These are phyloP conservation scores for Zalaria sp. DNA, from an alignment of 2,329 filamentous ascomycete species.

Conservation along the genomic window DNA sequence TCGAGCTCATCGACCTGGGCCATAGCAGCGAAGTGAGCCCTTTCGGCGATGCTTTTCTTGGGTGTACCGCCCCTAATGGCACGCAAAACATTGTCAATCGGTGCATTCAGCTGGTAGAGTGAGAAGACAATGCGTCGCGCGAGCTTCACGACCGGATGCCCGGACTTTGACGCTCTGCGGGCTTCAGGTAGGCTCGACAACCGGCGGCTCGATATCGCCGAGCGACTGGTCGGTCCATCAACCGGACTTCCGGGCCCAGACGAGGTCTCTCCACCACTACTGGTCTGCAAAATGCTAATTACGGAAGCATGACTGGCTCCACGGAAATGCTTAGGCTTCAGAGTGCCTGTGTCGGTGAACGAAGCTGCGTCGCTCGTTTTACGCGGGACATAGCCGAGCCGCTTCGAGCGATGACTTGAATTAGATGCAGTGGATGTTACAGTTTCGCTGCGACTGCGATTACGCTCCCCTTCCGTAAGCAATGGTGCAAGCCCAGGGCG, in stretches of 20 bases:
- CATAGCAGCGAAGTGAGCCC: constrained; percentile 33
- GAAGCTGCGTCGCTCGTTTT: constrained; percentile 33
- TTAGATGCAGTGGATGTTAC: constrained; percentile 25
- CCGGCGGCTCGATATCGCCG: constrained; percentile 4
- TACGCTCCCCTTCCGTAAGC: constrained; percentile 54
- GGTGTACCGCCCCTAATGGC: constrained; percentile 6
- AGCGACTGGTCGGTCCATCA: constrained; percentile 9
- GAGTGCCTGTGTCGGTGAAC: constrained; percentile 11
- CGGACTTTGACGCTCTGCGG: constrained; percentile 7
- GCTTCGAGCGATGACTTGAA: constrained; percentile 35
- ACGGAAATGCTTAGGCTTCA: constrained; percentile 17
- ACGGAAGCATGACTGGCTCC: constrained; percentile 16
- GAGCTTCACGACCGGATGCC: constrained; percentile 6
- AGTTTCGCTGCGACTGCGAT: constrained; percentile 48
- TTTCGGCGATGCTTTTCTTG: constrained; percentile 4
- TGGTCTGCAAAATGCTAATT: constrained; percentile 10
- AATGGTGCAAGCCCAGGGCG: constrained; percentile 63
- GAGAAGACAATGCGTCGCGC: constrained; percentile 6
- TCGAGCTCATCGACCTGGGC: constrained; percentile 43
- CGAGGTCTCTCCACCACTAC: constrained; percentile 15
- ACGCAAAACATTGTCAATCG: constrained; percentile 7
- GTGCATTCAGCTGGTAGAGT: constrained; percentile 7
- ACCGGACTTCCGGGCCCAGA: constrained; percentile 18
- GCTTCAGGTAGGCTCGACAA: constrained; percentile 8
- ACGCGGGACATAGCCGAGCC: constrained; percentile 46